Percentiles rank a stretch among this genome's conserved stretches.
Evolutionary conservation across 2,329 filamentous ascomycete genomes (phyloP).

Genomic region (Didymella lethalis): DNA sequence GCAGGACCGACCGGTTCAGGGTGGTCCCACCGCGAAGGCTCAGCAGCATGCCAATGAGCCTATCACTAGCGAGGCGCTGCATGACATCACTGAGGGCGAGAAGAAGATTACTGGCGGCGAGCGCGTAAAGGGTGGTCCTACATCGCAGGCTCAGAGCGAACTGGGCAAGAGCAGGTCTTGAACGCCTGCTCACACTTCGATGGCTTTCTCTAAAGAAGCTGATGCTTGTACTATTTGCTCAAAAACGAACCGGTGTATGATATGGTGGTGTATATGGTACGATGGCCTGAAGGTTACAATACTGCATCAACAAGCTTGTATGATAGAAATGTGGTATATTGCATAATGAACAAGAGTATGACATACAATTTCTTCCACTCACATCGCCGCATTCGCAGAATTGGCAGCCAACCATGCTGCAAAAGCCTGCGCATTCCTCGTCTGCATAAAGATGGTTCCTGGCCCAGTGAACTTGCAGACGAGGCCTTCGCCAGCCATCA

Average conservation of each 20-base stretch:
- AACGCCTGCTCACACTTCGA: neutral
- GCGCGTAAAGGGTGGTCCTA: slow-evolving; percentile 43
- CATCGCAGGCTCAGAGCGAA: slow-evolving; percentile 44
- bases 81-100: slow-evolving; percentile 46
- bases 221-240: neutral
- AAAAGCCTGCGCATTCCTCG: slow-evolving; percentile 78
- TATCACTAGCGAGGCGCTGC: slow-evolving; percentile 41
- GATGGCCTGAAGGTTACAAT: neutral
- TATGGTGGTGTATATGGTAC: neutral
- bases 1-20: slow-evolving; percentile 25
- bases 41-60: slow-evolving; percentile 41
- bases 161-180: slow-evolving; percentile 37
- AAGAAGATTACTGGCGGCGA: slow-evolving; percentile 46
- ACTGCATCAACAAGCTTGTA: neutral
- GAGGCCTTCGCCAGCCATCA: slow-evolving; percentile 83
- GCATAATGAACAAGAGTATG: slow-evolving; percentile 8
- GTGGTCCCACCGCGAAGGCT: slow-evolving; percentile 42
- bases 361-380: neutral
- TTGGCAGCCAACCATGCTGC: slow-evolving; percentile 57
- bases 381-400: slow-evolving; percentile 21
- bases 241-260: neutral
- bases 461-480: slow-evolving; percentile 93
- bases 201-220: too few relatives aligned
- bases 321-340: slow-evolving; percentile 10
- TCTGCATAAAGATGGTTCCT: slow-evolving; percentile 91